Conservation (phyloP, 441 rosid species). For the Adansonia gregorii region DNA sequence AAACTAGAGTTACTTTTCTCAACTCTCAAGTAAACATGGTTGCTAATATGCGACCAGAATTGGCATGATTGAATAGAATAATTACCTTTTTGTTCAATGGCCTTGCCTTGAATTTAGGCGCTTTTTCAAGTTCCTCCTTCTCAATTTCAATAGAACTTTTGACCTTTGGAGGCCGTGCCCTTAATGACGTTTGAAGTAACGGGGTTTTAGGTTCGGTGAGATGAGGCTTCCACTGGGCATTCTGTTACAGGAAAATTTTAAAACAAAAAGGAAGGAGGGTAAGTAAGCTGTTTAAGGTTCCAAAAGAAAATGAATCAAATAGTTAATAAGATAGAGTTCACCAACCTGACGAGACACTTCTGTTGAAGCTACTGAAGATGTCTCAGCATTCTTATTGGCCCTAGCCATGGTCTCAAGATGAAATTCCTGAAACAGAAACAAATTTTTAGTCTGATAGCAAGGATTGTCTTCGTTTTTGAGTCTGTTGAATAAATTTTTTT, state of each 20-base stretch:
- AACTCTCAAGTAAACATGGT: background rate
- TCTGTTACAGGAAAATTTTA: conserved; percentile 40
- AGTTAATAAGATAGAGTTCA: conserved; percentile 8
- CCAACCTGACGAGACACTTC: conserved; percentile 73
- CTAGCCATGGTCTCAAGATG: conserved; percentile 81
- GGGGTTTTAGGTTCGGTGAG: conserved; percentile 88
- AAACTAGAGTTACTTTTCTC: background rate
- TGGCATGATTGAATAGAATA: conserved; percentile 19
- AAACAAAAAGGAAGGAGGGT: background rate
- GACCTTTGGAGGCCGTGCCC: conserved; percentile 82
- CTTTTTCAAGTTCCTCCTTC: conserved; percentile 85
- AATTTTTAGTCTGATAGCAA: conserved; percentile 11
- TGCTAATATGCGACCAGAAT: background rate
- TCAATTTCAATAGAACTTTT: conserved; percentile 84
- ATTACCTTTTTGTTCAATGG: conserved; percentile 91
- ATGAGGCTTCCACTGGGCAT: conserved; percentile 58
- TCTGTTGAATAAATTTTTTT: no score
- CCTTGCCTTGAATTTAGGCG: conserved; percentile 92
- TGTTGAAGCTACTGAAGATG: conserved; percentile 78
- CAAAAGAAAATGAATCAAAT: background rate
- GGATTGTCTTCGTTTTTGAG: background rate
- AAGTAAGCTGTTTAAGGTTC: background rate
- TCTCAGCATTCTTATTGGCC: conserved; percentile 76
- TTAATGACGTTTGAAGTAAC: conserved; percentile 70
- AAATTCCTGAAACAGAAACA: conserved; percentile 64